Evolutionary conservation across 1,284 basidiomycete genomes (phyloP).

Genomic region (Ganoderma lucidum): DNA sequence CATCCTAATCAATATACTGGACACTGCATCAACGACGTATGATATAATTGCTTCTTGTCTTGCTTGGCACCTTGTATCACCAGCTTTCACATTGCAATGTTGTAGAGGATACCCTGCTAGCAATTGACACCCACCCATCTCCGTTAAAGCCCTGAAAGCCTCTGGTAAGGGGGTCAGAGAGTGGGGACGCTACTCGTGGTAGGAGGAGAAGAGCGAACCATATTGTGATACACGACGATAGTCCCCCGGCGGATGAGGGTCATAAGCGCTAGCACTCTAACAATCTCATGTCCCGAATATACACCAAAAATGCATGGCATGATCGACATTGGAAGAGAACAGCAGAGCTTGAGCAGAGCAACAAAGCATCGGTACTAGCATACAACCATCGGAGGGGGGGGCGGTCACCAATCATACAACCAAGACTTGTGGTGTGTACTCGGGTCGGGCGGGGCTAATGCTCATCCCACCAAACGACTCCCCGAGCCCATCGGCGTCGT

Average conservation of each 20-base stretch:
- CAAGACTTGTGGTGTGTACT: slow-evolving; percentile 10
- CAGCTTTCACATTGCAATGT: background rate
- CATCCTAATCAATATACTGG: background rate
- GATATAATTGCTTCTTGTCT: slow-evolving; percentile 4
- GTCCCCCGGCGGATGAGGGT: too few relatives aligned
- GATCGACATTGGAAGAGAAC: slow-evolving; percentile 9
- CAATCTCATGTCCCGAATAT: background rate
- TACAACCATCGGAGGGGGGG: background rate
- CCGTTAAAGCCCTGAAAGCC: too few relatives aligned
- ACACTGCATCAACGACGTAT: slow-evolving; percentile 4
- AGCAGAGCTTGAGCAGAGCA: slow-evolving; percentile 10
- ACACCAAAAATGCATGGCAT: background rate
- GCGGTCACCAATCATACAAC: slow-evolving; percentile 15
- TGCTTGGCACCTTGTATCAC: slow-evolving; percentile 10
- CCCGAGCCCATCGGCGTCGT: slow-evolving; percentile 54
- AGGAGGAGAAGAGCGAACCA: too few relatives aligned
- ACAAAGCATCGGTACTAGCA: slow-evolving; percentile 12
- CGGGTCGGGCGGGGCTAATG: slow-evolving; percentile 64
- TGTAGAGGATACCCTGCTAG: slow-evolving; percentile 9
- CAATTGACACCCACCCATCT: background rate
- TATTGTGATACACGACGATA: too few relatives aligned
- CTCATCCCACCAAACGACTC: slow-evolving; percentile 81
- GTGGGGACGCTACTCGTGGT: too few relatives aligned
- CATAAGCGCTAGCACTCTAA: too few relatives aligned
- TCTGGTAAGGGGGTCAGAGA: too few relatives aligned